Base-by-base conservation (phyloP, 768 basidiomycete species). In the Mycena amicta region DNA sequence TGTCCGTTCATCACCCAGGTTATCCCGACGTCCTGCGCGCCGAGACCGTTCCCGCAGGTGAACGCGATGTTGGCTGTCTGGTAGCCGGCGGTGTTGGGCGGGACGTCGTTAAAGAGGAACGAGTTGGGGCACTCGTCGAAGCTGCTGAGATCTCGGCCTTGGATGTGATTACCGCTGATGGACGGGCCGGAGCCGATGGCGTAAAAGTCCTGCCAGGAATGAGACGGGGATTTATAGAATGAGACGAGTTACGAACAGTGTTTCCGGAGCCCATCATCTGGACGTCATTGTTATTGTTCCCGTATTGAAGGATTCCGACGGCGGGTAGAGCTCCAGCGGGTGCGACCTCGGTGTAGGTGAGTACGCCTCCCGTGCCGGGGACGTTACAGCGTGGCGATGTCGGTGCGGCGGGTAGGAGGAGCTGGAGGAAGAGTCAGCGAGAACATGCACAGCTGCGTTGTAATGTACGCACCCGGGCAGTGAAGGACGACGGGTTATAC, bases 1-100 rank as follows among this genome's bases (percentile, higher is more conserved):
- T 52, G 56, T 30, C 56, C 56, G 50, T 52, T 52, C 23, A 58
- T 40, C 15, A 58, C 56, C 27, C 26, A 58, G 45, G 50, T 58
- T 37, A 58, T 45, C 39, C 52, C 51, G 18, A 58, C 51, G 20
- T 52, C 41, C 40, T 58, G 56, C 20, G 11, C 5, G 29, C 56
- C 56, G 16, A 50, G 50, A 20, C 50, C 40, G 23, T 23, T 40
- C 12, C 41, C 51, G 29, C 56, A 58, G 50, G 50, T 49, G 16
- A 58, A 22, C 8, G 16, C 56, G 12, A 58, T 12, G 15, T 58
- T 52, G 13, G 56, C 56, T 12, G 37, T 28, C 25, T 23, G 31
- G 33, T 27, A 53, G 6, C 51, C 56, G 37, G 39, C 49, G 2
- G 50, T 11, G 39, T 46, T 46, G 5, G 51, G 39, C 23, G 28